phyloP scores from a whole-genome alignment of 1,139 yeast genomes.

The Geotrichum fermentans region DNA sequence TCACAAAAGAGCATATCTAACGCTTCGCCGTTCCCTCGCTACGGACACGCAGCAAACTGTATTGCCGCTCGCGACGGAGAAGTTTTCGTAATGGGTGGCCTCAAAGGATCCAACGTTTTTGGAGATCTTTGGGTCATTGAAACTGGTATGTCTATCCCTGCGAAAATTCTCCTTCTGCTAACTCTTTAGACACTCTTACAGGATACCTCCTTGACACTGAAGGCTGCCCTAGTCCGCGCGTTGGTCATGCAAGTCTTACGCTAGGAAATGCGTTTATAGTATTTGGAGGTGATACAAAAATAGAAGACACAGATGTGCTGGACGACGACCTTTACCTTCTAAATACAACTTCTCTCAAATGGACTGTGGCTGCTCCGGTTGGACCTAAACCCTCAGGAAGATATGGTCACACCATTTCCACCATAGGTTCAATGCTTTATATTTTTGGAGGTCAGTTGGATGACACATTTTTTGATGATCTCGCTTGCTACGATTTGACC shows the following conservation, averaged over 20 bases:
- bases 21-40: slow-evolving; percentile 10
- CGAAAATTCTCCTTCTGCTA: not conserved
- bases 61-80: slow-evolving; percentile 73
- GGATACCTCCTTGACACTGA: slow-evolving; percentile 66
- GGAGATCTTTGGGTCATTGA: slow-evolving; percentile 84
- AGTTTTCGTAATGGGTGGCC: slow-evolving; percentile 87
- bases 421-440: slow-evolving; percentile 67
- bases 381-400: slow-evolving; percentile 87
- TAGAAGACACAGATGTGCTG: slow-evolving; percentile 66
- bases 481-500: slow-evolving; percentile 80
- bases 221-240: slow-evolving; percentile 88
- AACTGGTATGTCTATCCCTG: slow-evolving; percentile 29
- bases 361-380: slow-evolving; percentile 82
- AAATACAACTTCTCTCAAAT: slow-evolving; percentile 82
- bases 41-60: slow-evolving; percentile 77
- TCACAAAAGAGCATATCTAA: slow-evolving; percentile 6
- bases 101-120: slow-evolving; percentile 85
- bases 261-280: slow-evolving; percentile 94
- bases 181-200: slow-evolving; percentile 36
- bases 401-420: slow-evolving; percentile 81
- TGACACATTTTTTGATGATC: slow-evolving; percentile 76
- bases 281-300: slow-evolving; percentile 95
- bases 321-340: slow-evolving; percentile 88
- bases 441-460: slow-evolving; percentile 96
- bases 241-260: slow-evolving; percentile 88